These are phyloP conservation scores for Fraxinus excelsior DNA, from an alignment of 257 asterid genomes.

Conservation along the genomic window DNA sequence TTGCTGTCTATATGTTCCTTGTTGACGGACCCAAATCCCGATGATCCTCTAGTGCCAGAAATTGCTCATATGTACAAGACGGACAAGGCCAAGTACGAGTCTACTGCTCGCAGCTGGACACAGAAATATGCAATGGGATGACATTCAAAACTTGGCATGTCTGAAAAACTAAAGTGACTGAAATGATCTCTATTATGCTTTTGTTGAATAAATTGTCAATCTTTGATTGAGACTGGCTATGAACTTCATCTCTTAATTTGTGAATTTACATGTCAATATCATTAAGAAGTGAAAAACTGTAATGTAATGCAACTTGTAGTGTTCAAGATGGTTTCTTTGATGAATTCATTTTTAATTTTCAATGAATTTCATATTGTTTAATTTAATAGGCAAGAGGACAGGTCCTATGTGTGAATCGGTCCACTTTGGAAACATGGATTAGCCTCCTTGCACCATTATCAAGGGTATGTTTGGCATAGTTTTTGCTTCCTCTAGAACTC, in stretches of 20 bases:
- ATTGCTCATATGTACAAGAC: slow-evolving; percentile 89
- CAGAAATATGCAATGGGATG: slow-evolving; percentile 89
- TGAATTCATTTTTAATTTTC: background rate
- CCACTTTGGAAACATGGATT: background rate
- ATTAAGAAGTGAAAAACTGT: slow-evolving; percentile 27
- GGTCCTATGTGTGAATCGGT: background rate
- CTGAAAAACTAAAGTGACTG: slow-evolving; percentile 24
- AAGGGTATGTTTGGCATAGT: too few relatives aligned
- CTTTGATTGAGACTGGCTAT: slow-evolving; percentile 24
- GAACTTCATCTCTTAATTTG: slow-evolving; percentile 32
- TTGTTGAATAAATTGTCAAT: slow-evolving; percentile 31
- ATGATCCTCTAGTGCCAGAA: slow-evolving; percentile 85
- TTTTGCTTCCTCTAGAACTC: too few relatives aligned
- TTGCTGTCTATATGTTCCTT: slow-evolving; percentile 76
- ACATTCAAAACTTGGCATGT: slow-evolving; percentile 21
- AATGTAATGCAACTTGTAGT: slow-evolving; percentile 31
- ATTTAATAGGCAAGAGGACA: background rate
- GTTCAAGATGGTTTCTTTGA: slow-evolving; percentile 1
- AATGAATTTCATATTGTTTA: background rate
- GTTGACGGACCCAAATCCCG: slow-evolving; percentile 87
- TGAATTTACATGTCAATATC: slow-evolving; percentile 34
- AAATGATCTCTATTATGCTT: slow-evolving; percentile 32
- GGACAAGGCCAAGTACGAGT: slow-evolving; percentile 71
- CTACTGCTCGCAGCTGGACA: slow-evolving; percentile 90
- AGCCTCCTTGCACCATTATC: background rate